phyloP scores from a whole-genome alignment of 257 asterid species.

The Coffea eugenioides region DNA sequence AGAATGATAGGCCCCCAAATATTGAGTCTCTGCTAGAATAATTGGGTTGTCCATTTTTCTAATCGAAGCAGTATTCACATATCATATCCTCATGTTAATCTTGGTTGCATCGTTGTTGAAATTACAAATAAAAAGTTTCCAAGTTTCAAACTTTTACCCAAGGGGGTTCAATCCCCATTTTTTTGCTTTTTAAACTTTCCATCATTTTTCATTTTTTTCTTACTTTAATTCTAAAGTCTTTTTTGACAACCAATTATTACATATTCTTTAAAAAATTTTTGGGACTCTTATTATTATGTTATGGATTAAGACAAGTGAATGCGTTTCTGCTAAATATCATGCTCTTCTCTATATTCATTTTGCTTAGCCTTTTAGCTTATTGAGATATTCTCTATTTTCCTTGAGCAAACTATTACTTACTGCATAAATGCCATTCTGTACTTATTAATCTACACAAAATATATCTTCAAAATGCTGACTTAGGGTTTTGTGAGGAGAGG shows the following conservation, averaged over 20 bases:
- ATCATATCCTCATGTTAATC: slow-evolving; percentile 9
- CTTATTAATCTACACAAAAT: too few species aligned
- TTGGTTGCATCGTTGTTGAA: background rate
- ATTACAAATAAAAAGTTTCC: background rate
- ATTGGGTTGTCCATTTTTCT: too few species aligned
- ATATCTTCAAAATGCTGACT: too few species aligned
- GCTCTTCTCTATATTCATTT: background rate
- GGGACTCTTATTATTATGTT: background rate
- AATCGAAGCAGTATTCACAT: too few species aligned
- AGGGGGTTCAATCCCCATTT: background rate
- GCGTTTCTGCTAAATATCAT: background rate
- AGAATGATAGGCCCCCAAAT: background rate
- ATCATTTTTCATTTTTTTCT: background rate
- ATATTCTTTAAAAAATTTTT: background rate
- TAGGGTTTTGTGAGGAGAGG: too few species aligned
- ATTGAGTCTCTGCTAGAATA: background rate
- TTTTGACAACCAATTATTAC: background rate
- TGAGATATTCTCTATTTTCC: too few species aligned
- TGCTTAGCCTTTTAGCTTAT: background rate
- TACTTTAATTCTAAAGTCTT: background rate
- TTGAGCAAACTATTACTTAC: background rate
- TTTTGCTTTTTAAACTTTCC: background rate
- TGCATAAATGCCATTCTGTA: background rate
- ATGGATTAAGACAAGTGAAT: background rate
- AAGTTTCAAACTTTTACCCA: background rate